Conservation (phyloP, 352 stramenopile genomes). For the Phytophthora hybrid region DNA sequence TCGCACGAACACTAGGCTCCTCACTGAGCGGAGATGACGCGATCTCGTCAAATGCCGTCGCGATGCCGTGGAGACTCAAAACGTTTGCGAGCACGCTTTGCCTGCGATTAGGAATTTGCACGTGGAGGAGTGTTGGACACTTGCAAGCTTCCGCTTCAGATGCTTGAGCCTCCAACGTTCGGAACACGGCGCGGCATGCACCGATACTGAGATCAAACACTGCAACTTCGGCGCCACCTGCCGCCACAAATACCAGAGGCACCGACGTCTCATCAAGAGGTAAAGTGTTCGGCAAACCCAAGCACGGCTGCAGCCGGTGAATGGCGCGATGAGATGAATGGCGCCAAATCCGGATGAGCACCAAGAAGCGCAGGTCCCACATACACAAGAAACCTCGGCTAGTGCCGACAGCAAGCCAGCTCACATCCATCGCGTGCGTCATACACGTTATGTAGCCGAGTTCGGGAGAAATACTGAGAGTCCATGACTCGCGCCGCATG, state of each 20-base stretch:
- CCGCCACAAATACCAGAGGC: conserved; percentile 95
- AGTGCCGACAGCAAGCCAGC: conserved; percentile 95
- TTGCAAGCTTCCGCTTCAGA: conserved; percentile 80
- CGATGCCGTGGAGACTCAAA: conserved; percentile 83
- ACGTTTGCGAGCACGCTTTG: conserved; percentile 79
- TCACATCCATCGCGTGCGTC: conserved; percentile 94
- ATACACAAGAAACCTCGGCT: conserved; percentile 95
- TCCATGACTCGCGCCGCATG: conserved; percentile 92
- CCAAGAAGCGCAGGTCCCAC: conserved; percentile 97
- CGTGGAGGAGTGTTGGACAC: conserved; percentile 78
- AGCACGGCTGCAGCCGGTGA: conserved; percentile 87
- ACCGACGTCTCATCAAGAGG: conserved; percentile 77
- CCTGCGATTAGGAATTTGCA: conserved; percentile 80
- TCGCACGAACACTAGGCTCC: conserved; percentile 86
- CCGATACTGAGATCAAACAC: conserved; percentile 91
- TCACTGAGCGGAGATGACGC: conserved; percentile 73
- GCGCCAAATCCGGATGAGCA: conserved; percentile 96
- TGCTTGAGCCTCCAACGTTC: conserved; percentile 82
- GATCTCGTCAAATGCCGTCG: conserved; percentile 86
- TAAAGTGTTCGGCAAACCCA: conserved; percentile 83
- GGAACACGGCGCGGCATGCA: conserved; percentile 93
- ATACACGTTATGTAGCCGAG: conserved; percentile 97
- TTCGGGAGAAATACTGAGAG: conserved; percentile 92
- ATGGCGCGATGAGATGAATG: conserved; percentile 94
- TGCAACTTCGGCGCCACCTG: conserved; percentile 93